Base-by-base conservation (phyloP, 805 yeast genomes). In the Barnettozyma pratensis region DNA sequence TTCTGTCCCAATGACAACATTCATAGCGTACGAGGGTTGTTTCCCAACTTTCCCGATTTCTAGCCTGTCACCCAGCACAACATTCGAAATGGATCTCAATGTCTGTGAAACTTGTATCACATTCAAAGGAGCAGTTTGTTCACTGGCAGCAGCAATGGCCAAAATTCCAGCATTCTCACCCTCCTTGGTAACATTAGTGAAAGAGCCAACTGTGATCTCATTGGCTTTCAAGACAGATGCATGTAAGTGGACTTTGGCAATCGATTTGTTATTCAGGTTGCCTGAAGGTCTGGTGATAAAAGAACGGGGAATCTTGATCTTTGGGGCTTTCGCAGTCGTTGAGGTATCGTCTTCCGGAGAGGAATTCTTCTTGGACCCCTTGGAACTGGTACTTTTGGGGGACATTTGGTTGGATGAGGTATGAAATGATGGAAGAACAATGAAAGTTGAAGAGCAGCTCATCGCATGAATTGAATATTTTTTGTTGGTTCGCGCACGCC, bases 31-130 rank as follows among this genome's bases (percentile, higher is more conserved):
- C 3, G 63, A 65, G 4, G 90, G 88, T 48, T 79, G 85, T 3
- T 63, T 55, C 5, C 65, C 44, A 26, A 70, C 68, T 54, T 75
- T 82, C 10, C 61, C 58, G 0, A 92, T 54, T 30, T 68, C 68
- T 25, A 79, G 53, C 41, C 82, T 61, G 47, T 79, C 83, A 40
- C 85, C 85, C 6, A 76, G 63, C 5, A 75, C 50, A 1, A 75
- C 53, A 39, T 71, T 75, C 10, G 72, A 68, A 3, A 74, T 65
- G 6, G 66, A 55, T 52, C 83, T 63, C 37, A 77, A 49, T 1
- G 76, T 55, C 35, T 76, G 58, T 34, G 82, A 79, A 11, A 84
- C 70, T 48, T 77, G 68, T 8, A 80, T 63, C 11, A 80, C 73
- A 47, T 71, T 67, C 19, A 50, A 46, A 1, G 69, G 65, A 38